Conservation (phyloP, 2,329 filamentous ascomycete species). For the Alternaria ethzedia region DNA sequence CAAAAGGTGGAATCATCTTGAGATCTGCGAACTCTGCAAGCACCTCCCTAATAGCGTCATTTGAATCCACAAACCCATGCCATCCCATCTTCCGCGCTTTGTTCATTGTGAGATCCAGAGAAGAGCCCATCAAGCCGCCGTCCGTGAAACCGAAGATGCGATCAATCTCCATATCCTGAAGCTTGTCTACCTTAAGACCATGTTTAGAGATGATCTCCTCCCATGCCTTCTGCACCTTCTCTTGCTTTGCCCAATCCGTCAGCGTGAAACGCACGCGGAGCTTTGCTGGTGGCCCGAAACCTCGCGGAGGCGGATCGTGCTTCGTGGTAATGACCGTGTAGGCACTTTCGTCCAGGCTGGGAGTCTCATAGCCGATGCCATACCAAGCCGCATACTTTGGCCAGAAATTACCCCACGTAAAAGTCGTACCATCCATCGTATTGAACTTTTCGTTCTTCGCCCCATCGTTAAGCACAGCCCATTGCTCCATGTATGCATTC, state of each 20-base stretch:
- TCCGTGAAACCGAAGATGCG: slow-evolving; percentile 57
- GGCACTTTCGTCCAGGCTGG: slow-evolving; percentile 18
- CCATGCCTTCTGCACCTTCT: slow-evolving; percentile 55
- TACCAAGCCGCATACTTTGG: slow-evolving; percentile 56
- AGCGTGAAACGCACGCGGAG: slow-evolving; percentile 52
- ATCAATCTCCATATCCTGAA: slow-evolving; percentile 51
- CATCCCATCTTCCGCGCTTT: slow-evolving; percentile 56
- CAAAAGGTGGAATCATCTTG: slow-evolving; percentile 51
- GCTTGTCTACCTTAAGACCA: slow-evolving; percentile 49
- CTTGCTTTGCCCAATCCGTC: slow-evolving; percentile 54
- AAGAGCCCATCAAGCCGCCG: slow-evolving; percentile 43
- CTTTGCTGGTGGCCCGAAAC: slow-evolving; percentile 53
- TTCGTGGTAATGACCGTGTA: slow-evolving; percentile 26
- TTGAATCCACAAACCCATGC: slow-evolving; percentile 55
- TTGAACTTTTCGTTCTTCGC: slow-evolving; percentile 59
- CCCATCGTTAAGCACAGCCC: slow-evolving; percentile 54
- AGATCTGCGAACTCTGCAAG: slow-evolving; percentile 52
- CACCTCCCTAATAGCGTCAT: slow-evolving; percentile 52
- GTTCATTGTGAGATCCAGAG: slow-evolving; percentile 48
- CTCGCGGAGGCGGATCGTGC: slow-evolving; percentile 39
- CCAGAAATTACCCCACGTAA: slow-evolving; percentile 59
- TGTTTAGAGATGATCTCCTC: slow-evolving; percentile 52
- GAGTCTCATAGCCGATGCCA: slow-evolving; percentile 47
- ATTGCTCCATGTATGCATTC: slow-evolving; percentile 60
- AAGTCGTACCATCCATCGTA: slow-evolving; percentile 52